phyloP scores from a whole-genome alignment of 208 protist species.

The Trypanosoma cruzi region DNA sequence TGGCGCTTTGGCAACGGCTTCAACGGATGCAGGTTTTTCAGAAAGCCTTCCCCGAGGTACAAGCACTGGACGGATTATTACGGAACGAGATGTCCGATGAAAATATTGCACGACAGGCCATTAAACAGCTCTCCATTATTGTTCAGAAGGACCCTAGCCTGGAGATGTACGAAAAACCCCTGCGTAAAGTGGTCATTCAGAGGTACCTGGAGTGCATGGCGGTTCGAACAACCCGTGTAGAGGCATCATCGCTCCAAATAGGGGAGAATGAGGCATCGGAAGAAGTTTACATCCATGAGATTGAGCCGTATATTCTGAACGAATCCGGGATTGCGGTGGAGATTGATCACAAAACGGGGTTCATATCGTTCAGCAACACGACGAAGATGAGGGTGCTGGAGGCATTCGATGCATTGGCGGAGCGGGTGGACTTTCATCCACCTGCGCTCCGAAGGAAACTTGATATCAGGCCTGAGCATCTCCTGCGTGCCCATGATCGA shows the following conservation, averaged over 20 bases:
- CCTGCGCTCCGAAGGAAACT: conserved; percentile 13
- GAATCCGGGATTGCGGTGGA: conserved; percentile 60
- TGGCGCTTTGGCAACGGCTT: conserved; percentile 31
- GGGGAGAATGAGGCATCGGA: conserved; percentile 34
- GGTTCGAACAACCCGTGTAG: conserved; percentile 40
- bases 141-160: conserved; percentile 14
- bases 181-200: conserved; percentile 57
- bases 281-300: conserved; percentile 54
- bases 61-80: conserved; percentile 19
- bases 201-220: conserved; percentile 61
- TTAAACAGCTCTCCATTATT: conserved; percentile 24
- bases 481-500: conserved; percentile 41
- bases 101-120: conserved; percentile 22
- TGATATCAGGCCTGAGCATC: conserved; percentile 33
- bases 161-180: conserved; percentile 32
- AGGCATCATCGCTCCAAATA: conserved; percentile 44
- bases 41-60: conserved; percentile 25
- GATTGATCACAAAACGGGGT: conserved; percentile 69
- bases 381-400: conserved; percentile 60
- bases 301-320: conserved; percentile 68
- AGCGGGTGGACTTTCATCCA: conserved; percentile 32
- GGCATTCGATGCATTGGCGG: conserved; percentile 51
- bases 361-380: conserved; percentile 64
- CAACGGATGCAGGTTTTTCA: conserved; percentile 28
- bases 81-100: conserved; percentile 16